Evolutionary conservation across 495 filamentous ascomycete species (phyloP), one percentile per base, ranked within the genome.

Genomic region (Penicillium atrosanguineum): DNA sequence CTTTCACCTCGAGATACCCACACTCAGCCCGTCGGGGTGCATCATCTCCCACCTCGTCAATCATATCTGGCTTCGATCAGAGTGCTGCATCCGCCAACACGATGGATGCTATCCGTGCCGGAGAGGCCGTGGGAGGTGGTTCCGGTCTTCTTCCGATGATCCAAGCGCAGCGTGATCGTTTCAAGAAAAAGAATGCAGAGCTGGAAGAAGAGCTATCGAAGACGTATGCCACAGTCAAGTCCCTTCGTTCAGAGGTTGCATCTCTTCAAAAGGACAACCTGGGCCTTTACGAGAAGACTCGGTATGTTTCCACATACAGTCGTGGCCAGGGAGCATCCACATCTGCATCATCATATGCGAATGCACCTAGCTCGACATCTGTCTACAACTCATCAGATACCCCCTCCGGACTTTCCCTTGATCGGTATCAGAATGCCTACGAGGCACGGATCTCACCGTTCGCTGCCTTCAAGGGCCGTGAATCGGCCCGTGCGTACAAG

Each of bases 121-220:
- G 87, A 7, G 88, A 92, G 60, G 76, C 86, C 8, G 82, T 87
- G 15, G 90, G 90, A 8, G 90, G 89, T 46, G 90, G 90, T 25
- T 90, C 89, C 2, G 91, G 91, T 18, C 95, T 99, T 53, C 76
- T 99, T 23, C 94, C 95, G 23, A 99, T 99, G 94, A 87, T 99
- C 51, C 95, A 94, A 44, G 94, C 94, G 18, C 94, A 99, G 69
- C 86, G 94, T 54, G 94, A 99, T 70, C 89, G 94, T 39, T 99
- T 99, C 82, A 97, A 96, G 78, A 90, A 95, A 78, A 87, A 91
- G 59, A 97, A 95, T 54, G 71, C 85, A 1, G 89, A 97, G 64
- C 83, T 99, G 40, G 95, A 97, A 68, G 83, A 89, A 44, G 92
- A 97, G 61, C 78, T 97, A 18, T 89, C 89, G 7, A 91, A 94